These are phyloP conservation scores for Aphanoascus verrucosus DNA, from an alignment of 2,329 filamentous ascomycete genomes.

Conservation along the genomic window DNA sequence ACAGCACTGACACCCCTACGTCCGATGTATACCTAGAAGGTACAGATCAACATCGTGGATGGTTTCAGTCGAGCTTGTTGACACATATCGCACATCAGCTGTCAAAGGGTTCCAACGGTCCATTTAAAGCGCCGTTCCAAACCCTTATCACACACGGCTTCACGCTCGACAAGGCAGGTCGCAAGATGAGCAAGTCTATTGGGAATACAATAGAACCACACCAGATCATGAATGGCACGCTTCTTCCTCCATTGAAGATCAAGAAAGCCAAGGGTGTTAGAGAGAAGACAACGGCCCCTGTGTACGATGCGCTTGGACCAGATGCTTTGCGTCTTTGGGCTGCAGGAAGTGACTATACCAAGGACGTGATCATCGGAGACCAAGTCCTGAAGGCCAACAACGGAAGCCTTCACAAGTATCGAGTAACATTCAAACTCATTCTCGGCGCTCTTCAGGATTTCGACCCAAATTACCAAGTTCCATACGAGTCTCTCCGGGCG, in stretches of 20 bases:
- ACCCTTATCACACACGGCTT: slow-evolving; percentile 93
- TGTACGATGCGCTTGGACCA: slow-evolving; percentile 64
- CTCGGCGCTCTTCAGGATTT: slow-evolving; percentile 60
- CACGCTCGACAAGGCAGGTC: slow-evolving; percentile 75
- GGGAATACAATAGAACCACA: slow-evolving; percentile 75
- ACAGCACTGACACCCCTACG: slow-evolving; percentile 24
- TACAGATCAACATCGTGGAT: slow-evolving; percentile 89
- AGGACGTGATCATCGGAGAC: slow-evolving; percentile 72
- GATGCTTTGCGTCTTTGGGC: slow-evolving; percentile 87
- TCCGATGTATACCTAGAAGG: slow-evolving; percentile 91
- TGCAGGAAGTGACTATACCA: slow-evolving; percentile 82
- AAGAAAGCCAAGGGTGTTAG: slow-evolving; percentile 48
- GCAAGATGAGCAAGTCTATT: slow-evolving; percentile 97
- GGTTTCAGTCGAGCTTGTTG: slow-evolving; percentile 94
- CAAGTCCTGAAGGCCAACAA: slow-evolving; percentile 68
- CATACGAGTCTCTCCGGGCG: slow-evolving; percentile 44
- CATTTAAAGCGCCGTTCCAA: slow-evolving; percentile 60
- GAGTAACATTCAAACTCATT: slow-evolving; percentile 82
- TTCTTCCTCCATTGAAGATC: slow-evolving; percentile 58
- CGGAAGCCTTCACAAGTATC: slow-evolving; percentile 69
- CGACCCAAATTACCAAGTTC: slow-evolving; percentile 29
- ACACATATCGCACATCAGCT: slow-evolving; percentile 60
- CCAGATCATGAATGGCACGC: slow-evolving; percentile 73
- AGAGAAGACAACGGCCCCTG: slow-evolving; percentile 25
- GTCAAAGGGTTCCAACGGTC: slow-evolving; percentile 25